Evolutionary conservation across 257 asterid genomes (phyloP).

Genomic region (Gentiana macrophylla): DNA sequence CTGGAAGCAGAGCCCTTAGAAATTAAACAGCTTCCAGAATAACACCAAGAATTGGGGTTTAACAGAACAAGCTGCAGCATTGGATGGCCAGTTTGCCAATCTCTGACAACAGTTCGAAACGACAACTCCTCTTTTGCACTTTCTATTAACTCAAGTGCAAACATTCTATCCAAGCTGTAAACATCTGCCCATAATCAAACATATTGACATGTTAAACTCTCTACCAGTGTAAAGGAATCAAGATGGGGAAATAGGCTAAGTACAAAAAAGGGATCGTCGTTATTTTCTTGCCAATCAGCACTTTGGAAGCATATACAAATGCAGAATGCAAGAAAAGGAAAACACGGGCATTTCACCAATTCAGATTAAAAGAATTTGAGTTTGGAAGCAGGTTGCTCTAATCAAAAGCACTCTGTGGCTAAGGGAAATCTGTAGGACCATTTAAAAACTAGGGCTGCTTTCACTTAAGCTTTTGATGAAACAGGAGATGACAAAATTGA

Average conservation of each 20-base stretch:
- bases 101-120: constrained; percentile 71
- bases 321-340: too few species aligned
- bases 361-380: not conserved
- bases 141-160: constrained; percentile 62
- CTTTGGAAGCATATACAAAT: not conserved
- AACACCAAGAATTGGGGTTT: constrained; percentile 77
- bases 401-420: too few species aligned
- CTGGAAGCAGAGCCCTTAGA: constrained; percentile 34
- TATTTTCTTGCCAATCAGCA: not conserved
- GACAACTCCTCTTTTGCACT: constrained; percentile 81
- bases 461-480: too few species aligned
- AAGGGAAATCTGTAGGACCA: too few species aligned
- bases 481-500: too few species aligned
- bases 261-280: not conserved
- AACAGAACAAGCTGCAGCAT: constrained; percentile 62
- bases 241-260: not conserved
- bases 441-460: too few species aligned
- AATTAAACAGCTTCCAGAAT: constrained; percentile 36
- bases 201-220: constrained; percentile 3
- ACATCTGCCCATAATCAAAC: constrained; percentile 31
- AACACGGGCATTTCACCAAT: too few species aligned
- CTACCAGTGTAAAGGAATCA: constrained; percentile 4
- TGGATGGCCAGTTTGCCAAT: constrained; percentile 48
- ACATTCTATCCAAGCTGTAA: constrained; percentile 70
- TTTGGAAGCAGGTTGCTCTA: too few species aligned